Evolutionary conservation across 2,329 filamentous ascomycete species (phyloP).

Genomic region (Aulographum hederae): DNA sequence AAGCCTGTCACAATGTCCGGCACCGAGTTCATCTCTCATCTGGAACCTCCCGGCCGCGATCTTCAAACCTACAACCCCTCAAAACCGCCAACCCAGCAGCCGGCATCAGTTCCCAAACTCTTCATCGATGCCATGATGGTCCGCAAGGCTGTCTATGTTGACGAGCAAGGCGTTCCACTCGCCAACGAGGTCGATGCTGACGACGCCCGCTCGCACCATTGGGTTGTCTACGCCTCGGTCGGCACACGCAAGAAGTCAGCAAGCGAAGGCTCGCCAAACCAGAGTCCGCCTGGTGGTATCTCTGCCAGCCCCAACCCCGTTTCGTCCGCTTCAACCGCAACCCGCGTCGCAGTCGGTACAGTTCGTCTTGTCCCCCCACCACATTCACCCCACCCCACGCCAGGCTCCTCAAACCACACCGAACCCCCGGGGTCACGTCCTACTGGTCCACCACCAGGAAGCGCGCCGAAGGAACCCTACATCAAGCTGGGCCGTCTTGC

Average conservation of each 20-base stretch:
- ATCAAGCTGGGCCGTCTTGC: slow-evolving; percentile 68
- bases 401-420: slow-evolving; percentile 15
- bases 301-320: slow-evolving; percentile 24
- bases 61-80: slow-evolving; percentile 19
- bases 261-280: slow-evolving; percentile 9
- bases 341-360: slow-evolving; percentile 46
- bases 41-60: slow-evolving; percentile 16
- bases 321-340: slow-evolving; percentile 17
- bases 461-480: slow-evolving; percentile 42
- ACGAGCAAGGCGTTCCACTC: slow-evolving; percentile 36
- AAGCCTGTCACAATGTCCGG: background rate
- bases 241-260: slow-evolving; percentile 20
- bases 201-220: slow-evolving; percentile 65
- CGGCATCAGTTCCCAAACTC: slow-evolving; percentile 19
- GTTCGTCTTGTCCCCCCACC: slow-evolving; percentile 70
- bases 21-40: slow-evolving; percentile 21
- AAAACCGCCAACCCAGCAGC: slow-evolving; percentile 15
- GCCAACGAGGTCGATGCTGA: slow-evolving; percentile 67
- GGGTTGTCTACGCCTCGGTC: slow-evolving; percentile 63
- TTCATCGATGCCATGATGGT: slow-evolving; percentile 38
- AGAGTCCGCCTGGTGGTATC: slow-evolving; percentile 14
- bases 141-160: slow-evolving; percentile 37
- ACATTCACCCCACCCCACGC: slow-evolving; percentile 44
- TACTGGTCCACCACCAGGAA: background rate
- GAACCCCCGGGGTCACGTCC: slow-evolving; percentile 1